phyloP scores from a whole-genome alignment of 257 asterid genomes.

The Anisodus acutangulus region DNA sequence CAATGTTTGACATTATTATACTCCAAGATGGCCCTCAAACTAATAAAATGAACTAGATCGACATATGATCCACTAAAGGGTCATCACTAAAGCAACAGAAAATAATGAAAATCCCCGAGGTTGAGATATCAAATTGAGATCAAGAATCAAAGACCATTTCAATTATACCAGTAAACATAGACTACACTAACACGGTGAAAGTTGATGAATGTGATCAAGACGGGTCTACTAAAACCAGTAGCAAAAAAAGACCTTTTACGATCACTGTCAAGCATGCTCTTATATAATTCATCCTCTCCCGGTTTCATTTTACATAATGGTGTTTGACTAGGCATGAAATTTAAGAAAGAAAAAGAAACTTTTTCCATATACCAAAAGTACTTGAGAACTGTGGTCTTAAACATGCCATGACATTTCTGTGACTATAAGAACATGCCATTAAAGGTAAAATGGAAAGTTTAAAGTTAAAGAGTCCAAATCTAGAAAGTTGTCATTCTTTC shows the following conservation, averaged over 20 bases:
- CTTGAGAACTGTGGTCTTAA: not conserved
- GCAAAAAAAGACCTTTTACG: not conserved
- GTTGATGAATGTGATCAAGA: slow-evolving; percentile 16
- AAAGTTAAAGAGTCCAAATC: not conserved
- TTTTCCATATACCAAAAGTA: slow-evolving; percentile 8
- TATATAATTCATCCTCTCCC: not conserved
- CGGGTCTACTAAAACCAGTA: not conserved
- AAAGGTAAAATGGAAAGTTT: not conserved
- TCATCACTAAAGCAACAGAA: slow-evolving; percentile 23
- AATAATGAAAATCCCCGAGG: not conserved
- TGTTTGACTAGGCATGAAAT: not conserved
- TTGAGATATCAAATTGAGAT: slow-evolving; percentile 14
- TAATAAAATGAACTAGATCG: not conserved
- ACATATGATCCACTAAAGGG: not conserved
- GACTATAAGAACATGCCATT: not conserved
- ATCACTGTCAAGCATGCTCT: not conserved
- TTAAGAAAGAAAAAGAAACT: not conserved
- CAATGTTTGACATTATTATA: not conserved
- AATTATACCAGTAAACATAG: not conserved
- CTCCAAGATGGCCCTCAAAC: slow-evolving; percentile 8
- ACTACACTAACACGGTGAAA: not conserved
- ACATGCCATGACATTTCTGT: not conserved
- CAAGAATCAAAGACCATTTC: slow-evolving; percentile 8
- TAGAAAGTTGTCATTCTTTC: slow-evolving; percentile 6
- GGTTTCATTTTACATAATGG: not conserved